phyloP scores from a whole-genome alignment of 2,329 filamentous ascomycete genomes.

The Pestalotiopsis sp. region DNA sequence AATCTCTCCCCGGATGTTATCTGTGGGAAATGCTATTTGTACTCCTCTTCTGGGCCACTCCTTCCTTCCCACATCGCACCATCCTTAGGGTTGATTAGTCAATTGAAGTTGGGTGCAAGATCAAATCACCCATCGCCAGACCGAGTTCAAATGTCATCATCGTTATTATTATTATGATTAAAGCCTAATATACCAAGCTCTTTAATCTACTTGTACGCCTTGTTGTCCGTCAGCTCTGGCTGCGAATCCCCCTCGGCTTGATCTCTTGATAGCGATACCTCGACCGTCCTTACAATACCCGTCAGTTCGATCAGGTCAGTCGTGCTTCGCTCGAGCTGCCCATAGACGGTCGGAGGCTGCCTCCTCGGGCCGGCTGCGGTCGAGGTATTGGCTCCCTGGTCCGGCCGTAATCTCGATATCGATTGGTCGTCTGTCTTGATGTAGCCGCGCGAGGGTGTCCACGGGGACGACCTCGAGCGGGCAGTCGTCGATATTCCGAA shows the following conservation, averaged over 20 bases:
- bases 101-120: too few relatives aligned
- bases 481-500: background rate
- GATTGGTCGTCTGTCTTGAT: conserved; percentile 5
- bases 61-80: too few relatives aligned
- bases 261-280: conserved; percentile 3
- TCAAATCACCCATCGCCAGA: too few relatives aligned
- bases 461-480: background rate
- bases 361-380: conserved; percentile 1
- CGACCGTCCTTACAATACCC: conserved; percentile 2
- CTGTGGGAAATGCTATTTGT: too few relatives aligned
- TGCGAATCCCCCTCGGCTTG: background rate
- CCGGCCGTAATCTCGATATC: background rate
- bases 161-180: background rate
- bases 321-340: background rate
- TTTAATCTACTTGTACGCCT: background rate
- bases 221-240: background rate
- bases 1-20: too few relatives aligned
- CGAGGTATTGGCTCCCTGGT: background rate
- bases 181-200: background rate
- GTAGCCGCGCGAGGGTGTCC: conserved; percentile 1
- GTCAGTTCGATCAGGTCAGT: background rate
- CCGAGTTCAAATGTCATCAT: too few relatives aligned
- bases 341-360: background rate
- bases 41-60: too few relatives aligned
- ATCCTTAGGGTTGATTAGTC: too few relatives aligned